Evolutionary conservation across 2,329 filamentous ascomycete genomes (phyloP).

Genomic region (Sphaerulina vaccinii): DNA sequence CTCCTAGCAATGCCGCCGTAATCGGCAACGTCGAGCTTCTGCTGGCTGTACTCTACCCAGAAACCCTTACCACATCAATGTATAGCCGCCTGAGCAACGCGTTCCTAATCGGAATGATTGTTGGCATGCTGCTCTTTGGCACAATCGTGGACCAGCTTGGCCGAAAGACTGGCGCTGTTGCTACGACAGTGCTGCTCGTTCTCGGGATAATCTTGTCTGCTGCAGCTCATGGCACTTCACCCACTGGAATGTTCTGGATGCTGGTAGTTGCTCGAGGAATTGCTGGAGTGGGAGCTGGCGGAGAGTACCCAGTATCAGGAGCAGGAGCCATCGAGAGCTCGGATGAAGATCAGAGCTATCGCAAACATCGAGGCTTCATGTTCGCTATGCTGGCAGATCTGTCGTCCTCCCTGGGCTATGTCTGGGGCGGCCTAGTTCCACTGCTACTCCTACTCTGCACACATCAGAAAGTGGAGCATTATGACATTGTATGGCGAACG

Average conservation of each 20-base stretch:
- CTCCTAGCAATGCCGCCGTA: conserved; percentile 39
- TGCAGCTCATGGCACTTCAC: conserved; percentile 31
- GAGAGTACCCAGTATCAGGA: conserved; percentile 54
- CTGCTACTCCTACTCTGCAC: conserved; percentile 54
- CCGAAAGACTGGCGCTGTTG: conserved; percentile 37
- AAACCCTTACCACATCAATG: conserved; percentile 32
- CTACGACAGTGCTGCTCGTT: conserved; percentile 37
- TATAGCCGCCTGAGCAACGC: conserved; percentile 38
- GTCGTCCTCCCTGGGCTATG: conserved; percentile 52
- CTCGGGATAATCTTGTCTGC: conserved; percentile 37
- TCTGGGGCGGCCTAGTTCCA: conserved; percentile 47
- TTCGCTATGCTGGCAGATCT: conserved; percentile 57
- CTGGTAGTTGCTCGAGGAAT: conserved; percentile 47
- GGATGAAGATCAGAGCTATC: conserved; percentile 48
- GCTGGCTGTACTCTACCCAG: conserved; percentile 36
- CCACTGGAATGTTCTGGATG: conserved; percentile 43
- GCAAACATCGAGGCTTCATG: conserved; percentile 54
- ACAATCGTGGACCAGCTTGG: conserved; percentile 37
- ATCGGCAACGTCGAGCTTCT: conserved; percentile 38
- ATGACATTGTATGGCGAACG: conserved; percentile 67
- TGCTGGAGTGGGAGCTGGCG: conserved; percentile 46
- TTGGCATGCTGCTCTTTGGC: conserved; percentile 39
- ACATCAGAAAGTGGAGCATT: conserved; percentile 44
- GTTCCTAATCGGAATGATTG: conserved; percentile 38
- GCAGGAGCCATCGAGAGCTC: conserved; percentile 54